phyloP scores from a whole-genome alignment of 108 stramenopile species.

The Cyclotella kingstonii region DNA sequence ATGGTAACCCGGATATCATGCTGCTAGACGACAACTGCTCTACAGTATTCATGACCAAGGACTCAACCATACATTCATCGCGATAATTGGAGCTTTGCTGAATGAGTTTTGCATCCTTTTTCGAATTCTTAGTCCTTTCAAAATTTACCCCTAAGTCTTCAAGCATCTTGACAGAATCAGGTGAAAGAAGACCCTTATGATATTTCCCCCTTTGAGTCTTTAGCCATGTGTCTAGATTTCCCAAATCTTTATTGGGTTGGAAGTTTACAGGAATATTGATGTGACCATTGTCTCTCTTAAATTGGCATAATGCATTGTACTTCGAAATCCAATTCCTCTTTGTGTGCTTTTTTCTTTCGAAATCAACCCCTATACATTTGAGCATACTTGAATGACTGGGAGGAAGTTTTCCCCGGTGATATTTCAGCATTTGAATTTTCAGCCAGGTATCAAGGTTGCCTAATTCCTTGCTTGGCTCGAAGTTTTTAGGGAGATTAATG shows the following conservation, averaged over 20 bases:
- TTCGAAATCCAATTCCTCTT: background rate
- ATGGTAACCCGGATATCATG: slow-evolving; percentile 8
- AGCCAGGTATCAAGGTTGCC: slow-evolving; percentile 8
- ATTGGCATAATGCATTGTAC: slow-evolving; percentile 1
- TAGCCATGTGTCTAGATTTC: slow-evolving; percentile 2
- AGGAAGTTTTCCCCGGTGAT: background rate
- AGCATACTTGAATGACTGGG: background rate
- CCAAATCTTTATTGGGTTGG: background rate
- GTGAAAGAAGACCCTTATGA: background rate
- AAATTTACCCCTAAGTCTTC: background rate
- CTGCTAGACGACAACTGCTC: slow-evolving; percentile 20
- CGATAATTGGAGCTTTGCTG: too few relatives aligned
- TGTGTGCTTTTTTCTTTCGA: background rate
- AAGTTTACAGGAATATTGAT: background rate
- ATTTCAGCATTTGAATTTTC: background rate
- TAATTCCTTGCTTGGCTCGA: background rate
- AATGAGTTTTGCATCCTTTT: too few relatives aligned
- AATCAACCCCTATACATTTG: background rate
- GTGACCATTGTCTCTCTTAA: background rate
- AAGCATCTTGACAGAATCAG: background rate
- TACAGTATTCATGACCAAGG: slow-evolving; percentile 7
- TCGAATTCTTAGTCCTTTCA: background rate
- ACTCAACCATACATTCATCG: too few relatives aligned
- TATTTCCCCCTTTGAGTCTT: background rate
- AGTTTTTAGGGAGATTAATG: slow-evolving; percentile 2